phyloP scores from a whole-genome alignment of 1,284 basidiomycete species.

The Uromyces viciae-fabae region DNA sequence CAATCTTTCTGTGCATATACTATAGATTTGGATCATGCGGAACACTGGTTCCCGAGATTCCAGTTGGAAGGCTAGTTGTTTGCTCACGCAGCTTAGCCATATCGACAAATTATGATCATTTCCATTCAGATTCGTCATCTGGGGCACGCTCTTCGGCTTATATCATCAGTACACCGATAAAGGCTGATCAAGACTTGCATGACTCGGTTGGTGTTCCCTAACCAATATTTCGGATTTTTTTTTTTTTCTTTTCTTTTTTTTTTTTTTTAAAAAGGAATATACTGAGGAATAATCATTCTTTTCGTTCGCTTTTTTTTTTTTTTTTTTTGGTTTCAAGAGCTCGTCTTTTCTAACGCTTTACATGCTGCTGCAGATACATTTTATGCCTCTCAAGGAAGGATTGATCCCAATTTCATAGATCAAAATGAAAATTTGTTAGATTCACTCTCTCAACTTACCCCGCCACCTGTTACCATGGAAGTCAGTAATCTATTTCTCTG shows the following conservation, averaged over 20 bases:
- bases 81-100: conserved; percentile 33
- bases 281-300: neutral
- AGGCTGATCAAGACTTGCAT: conserved; percentile 18
- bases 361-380: conserved; percentile 30
- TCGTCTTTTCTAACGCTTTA: conserved; percentile 1
- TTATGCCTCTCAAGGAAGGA: conserved; percentile 29
- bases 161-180: conserved; percentile 16
- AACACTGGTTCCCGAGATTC: conserved; percentile 37
- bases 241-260: neutral
- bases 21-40: conserved; percentile 35
- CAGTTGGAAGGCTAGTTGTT: conserved; percentile 32
- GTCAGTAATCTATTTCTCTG: neutral
- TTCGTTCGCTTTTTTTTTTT: neutral
- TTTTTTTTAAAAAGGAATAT: neutral
- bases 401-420: conserved; percentile 27
- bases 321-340: neutral
- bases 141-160: conserved; percentile 28
- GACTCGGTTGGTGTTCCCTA: conserved; percentile 1
- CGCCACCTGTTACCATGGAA: conserved; percentile 18
- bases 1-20: too few relatives aligned
- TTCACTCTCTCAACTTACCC: conserved; percentile 1
- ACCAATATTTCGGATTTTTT: too few relatives aligned
- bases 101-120: conserved; percentile 37
- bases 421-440: conserved; percentile 15
- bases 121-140: neutral